These are phyloP conservation scores for Thraustochytrium sp. DNA, from an alignment of 352 stramenopile species.

Conservation along the genomic window DNA sequence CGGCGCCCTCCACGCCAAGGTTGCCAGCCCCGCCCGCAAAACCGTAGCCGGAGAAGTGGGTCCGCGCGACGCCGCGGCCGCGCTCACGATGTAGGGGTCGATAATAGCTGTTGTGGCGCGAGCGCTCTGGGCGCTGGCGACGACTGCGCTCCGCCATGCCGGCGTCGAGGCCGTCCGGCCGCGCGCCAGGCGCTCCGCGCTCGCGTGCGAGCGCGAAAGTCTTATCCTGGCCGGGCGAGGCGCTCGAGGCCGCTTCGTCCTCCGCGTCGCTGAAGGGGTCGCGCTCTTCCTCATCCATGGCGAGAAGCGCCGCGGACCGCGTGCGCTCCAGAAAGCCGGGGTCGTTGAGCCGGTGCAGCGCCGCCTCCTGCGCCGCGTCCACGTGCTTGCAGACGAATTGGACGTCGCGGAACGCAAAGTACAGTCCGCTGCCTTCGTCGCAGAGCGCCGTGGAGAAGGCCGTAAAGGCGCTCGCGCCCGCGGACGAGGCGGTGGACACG, in stretches of 20 bases:
- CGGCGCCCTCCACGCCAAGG: not conserved
- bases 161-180: not conserved
- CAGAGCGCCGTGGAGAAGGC: too few species aligned
- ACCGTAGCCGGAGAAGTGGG: not conserved
- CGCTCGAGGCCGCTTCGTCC: not conserved
- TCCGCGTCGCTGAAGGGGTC: not conserved
- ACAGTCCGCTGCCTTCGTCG: too few species aligned
- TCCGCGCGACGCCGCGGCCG: not conserved
- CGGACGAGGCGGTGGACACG: too few species aligned
- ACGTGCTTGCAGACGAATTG: slow-evolving; percentile 2
- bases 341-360: not conserved
- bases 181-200: not conserved
- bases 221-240: too few species aligned
- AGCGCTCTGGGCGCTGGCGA: not conserved
- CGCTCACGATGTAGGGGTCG: not conserved
- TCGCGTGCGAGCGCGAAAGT: too few species aligned
- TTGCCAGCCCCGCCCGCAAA: slow-evolving; percentile 2
- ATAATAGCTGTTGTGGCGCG: slow-evolving; percentile 7
- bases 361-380: not conserved
- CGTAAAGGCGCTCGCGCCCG: not conserved
- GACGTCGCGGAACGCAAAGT: not conserved
- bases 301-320: not conserved
- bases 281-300: not conserved
- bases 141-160: not conserved
- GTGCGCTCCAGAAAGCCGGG: not conserved